phyloP scores from a whole-genome alignment of 352 stramenopile genomes.

The Globisporangium perplexum region DNA sequence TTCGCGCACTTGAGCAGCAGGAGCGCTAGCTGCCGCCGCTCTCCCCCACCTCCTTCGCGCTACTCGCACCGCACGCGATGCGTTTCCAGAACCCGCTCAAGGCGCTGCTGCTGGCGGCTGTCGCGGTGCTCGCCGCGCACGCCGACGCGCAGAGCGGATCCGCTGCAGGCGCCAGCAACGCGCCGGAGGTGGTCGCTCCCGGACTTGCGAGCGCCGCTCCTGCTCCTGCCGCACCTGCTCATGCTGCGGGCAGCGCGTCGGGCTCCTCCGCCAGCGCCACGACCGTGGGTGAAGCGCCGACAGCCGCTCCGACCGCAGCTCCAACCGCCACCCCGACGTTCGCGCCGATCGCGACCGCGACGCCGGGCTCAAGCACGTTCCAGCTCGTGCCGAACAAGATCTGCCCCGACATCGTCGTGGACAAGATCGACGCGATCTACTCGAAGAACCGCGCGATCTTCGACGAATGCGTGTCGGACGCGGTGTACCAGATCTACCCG shows the following conservation, averaged over 20 bases:
- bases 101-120: background rate
- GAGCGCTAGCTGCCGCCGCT: background rate
- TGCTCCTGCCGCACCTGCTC: background rate
- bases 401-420: slow-evolving; percentile 31
- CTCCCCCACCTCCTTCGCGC: no score
- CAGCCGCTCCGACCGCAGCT: background rate
- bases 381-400: slow-evolving; percentile 28
- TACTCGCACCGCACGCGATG: background rate
- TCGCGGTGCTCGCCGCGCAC: background rate
- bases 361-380: slow-evolving; percentile 42
- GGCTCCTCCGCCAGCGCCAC: background rate
- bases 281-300: background rate
- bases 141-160: background rate
- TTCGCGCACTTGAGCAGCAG: background rate
- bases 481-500: slow-evolving; percentile 61
- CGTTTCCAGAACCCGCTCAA: background rate
- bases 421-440: slow-evolving; percentile 50
- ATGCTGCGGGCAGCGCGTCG: background rate
- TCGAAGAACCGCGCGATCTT: slow-evolving; percentile 49
- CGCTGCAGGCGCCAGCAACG: background rate
- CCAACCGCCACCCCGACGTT: slow-evolving; percentile 18
- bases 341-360: slow-evolving; percentile 24
- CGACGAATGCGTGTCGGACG: slow-evolving; percentile 43
- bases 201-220: background rate
- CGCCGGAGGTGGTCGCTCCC: background rate